Conservation (phyloP, 805 yeast species). For the Lipomyces mesembrius region DNA sequence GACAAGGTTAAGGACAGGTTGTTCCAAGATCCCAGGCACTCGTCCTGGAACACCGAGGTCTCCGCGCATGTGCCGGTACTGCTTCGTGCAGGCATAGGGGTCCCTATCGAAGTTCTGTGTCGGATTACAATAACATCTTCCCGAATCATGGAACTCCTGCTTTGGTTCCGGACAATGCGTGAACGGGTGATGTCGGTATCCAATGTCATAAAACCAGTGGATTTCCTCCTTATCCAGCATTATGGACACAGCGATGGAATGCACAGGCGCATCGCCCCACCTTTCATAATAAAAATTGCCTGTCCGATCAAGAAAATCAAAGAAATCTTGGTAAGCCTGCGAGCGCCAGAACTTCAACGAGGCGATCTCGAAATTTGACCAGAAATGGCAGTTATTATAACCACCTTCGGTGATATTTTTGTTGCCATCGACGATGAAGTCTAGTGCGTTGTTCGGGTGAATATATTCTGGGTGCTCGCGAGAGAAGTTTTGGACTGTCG, state of each 20-base stretch:
- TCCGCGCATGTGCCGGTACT: constrained; percentile 28
- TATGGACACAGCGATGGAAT: constrained; percentile 68
- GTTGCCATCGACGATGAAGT: constrained; percentile 60
- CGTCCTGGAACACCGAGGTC: constrained; percentile 4
- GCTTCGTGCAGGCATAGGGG: constrained; percentile 23
- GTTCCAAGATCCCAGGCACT: background rate
- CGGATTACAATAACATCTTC: constrained; percentile 35
- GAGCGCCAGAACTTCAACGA: constrained; percentile 60
- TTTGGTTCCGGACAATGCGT: constrained; percentile 37
- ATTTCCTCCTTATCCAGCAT: constrained; percentile 63
- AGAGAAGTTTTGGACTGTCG: constrained; percentile 55
- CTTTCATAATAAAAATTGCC: constrained; percentile 71
- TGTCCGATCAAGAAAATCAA: constrained; percentile 59
- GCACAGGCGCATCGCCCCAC: constrained; percentile 89
- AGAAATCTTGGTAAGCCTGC: constrained; percentile 57
- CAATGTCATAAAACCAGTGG: constrained; percentile 82
- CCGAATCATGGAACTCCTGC: constrained; percentile 27
- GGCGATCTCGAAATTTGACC: constrained; percentile 78
- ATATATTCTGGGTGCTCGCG: constrained; percentile 55
- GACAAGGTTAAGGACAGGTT: background rate
- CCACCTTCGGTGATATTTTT: constrained; percentile 53
- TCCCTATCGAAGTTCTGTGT: constrained; percentile 32
- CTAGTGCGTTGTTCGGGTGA: constrained; percentile 67
- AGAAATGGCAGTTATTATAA: constrained; percentile 78
- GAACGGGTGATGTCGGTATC: constrained; percentile 62